Conservation (phyloP, 768 basidiomycete genomes). For the Boletus tomentosulus region DNA sequence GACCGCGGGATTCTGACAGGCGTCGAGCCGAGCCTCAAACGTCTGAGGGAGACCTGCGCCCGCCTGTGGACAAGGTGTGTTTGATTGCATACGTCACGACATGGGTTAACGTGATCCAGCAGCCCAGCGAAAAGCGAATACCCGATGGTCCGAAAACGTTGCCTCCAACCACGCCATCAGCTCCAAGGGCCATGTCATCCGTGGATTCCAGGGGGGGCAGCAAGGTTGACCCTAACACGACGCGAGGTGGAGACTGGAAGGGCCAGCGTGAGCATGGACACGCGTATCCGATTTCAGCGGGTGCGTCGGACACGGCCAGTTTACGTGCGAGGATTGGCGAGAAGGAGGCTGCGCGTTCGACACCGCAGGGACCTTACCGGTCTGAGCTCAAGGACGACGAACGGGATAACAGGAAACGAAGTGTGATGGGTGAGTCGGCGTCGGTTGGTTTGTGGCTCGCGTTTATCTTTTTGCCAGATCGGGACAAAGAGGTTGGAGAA, state of each 20-base stretch:
- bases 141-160: slow-evolving; percentile 53
- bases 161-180: slow-evolving; percentile 61
- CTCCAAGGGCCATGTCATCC: slow-evolving; percentile 66
- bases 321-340: slow-evolving; percentile 60
- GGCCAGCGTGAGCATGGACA: slow-evolving; percentile 34
- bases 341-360: slow-evolving; percentile 44
- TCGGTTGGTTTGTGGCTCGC: background rate
- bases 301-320: slow-evolving; percentile 30
- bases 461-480: slow-evolving; percentile 40
- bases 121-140: slow-evolving; percentile 53
- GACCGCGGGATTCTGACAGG: slow-evolving; percentile 63
- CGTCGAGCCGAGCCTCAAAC: slow-evolving; percentile 60
- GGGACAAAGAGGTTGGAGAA: slow-evolving; percentile 54
- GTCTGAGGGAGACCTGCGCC: slow-evolving; percentile 46
- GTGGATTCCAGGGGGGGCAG: slow-evolving; percentile 37
- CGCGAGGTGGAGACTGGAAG: slow-evolving; percentile 46
- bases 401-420: slow-evolving; percentile 65
- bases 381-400: slow-evolving; percentile 58
- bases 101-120: slow-evolving; percentile 6
- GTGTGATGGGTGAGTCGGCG: slow-evolving; percentile 53
- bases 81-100: background rate
- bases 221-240: slow-evolving; percentile 38
- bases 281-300: slow-evolving; percentile 16
- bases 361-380: slow-evolving; percentile 44
- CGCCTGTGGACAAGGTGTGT: slow-evolving; percentile 61